phyloP scores from a whole-genome alignment of 2,329 filamentous ascomycete species.

The Penicillium hordei region DNA sequence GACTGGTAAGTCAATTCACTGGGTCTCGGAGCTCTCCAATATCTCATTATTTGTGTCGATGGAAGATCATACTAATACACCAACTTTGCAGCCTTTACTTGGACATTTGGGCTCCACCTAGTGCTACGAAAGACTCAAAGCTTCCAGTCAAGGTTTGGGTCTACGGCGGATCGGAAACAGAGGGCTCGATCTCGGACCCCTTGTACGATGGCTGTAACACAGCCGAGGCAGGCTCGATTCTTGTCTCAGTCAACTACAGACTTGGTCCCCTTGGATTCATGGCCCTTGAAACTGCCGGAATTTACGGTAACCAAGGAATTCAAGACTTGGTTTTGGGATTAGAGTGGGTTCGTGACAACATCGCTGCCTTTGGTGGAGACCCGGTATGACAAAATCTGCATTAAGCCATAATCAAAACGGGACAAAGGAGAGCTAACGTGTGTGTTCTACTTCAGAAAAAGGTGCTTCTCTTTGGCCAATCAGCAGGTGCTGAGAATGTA shows the following conservation, averaged over 20 bases:
- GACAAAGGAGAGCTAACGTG: background rate
- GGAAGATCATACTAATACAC: background rate
- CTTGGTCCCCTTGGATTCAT: slow-evolving; percentile 30
- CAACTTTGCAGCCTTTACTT: slow-evolving; percentile 15
- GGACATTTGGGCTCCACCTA: slow-evolving; percentile 17
- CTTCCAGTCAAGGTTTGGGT: slow-evolving; percentile 32
- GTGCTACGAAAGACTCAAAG: slow-evolving; percentile 16
- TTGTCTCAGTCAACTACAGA: slow-evolving; percentile 28
- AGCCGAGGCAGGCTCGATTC: slow-evolving; percentile 8
- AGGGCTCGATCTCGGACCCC: slow-evolving; percentile 10
- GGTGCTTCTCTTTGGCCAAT: slow-evolving; percentile 31
- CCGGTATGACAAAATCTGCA: slow-evolving; percentile 9
- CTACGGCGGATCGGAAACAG: slow-evolving; percentile 21
- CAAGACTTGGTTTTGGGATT: slow-evolving; percentile 22
- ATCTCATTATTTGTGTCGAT: background rate
- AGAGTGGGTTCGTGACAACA: slow-evolving; percentile 30
- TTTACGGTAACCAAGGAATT: slow-evolving; percentile 24
- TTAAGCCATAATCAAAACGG: background rate
- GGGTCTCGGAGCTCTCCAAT: background rate
- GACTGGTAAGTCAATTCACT: slow-evolving; percentile 18
- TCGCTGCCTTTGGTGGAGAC: slow-evolving; percentile 33
- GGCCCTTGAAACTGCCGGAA: slow-evolving; percentile 16
- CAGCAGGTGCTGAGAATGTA: slow-evolving; percentile 24
- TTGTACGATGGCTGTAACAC: slow-evolving; percentile 21
- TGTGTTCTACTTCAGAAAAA: slow-evolving; percentile 7